Evolutionary conservation across 1,284 basidiomycete species (phyloP).

Genomic region (Fereydounia khargensis): DNA sequence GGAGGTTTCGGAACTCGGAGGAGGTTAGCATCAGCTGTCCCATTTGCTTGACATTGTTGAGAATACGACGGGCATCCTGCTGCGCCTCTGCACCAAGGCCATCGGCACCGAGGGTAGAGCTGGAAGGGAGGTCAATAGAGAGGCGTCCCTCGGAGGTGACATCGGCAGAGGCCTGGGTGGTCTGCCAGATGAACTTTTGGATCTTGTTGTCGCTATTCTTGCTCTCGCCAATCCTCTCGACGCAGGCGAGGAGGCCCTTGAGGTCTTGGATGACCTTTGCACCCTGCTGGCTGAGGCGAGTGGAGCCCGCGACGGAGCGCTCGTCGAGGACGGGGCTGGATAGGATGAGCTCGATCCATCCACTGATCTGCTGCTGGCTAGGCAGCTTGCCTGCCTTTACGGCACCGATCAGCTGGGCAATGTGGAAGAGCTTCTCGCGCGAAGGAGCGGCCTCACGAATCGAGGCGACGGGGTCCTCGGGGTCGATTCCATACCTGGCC

Average conservation of each 20-base stretch:
- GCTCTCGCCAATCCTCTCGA: slow-evolving; percentile 36
- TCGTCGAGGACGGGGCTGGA: slow-evolving; percentile 37
- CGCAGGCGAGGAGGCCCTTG: slow-evolving; percentile 38
- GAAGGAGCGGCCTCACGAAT: slow-evolving; percentile 17
- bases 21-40: slow-evolving; percentile 59
- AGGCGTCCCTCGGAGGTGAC: slow-evolving; percentile 20
- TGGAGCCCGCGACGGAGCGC: slow-evolving; percentile 22
- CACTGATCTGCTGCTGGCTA: slow-evolving; percentile 32
- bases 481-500: slow-evolving; percentile 24
- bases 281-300: slow-evolving; percentile 35
- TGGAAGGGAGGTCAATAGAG: slow-evolving; percentile 15
- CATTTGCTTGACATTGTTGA: slow-evolving; percentile 59
- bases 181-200: slow-evolving; percentile 58
- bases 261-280: slow-evolving; percentile 30
- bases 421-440: slow-evolving; percentile 20
- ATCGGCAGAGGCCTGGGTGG: slow-evolving; percentile 50
- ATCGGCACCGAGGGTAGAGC: slow-evolving; percentile 34
- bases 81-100: slow-evolving; percentile 52
- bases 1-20: slow-evolving; percentile 58
- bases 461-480: slow-evolving; percentile 19
- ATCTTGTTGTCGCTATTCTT: slow-evolving; percentile 58
- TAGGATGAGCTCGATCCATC: slow-evolving; percentile 29
- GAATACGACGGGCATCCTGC: slow-evolving; percentile 57
- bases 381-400: slow-evolving; percentile 39
- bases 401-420: slow-evolving; percentile 34